Base-by-base conservation (phyloP, 257 asterid genomes). In the Lycium barbarum region DNA sequence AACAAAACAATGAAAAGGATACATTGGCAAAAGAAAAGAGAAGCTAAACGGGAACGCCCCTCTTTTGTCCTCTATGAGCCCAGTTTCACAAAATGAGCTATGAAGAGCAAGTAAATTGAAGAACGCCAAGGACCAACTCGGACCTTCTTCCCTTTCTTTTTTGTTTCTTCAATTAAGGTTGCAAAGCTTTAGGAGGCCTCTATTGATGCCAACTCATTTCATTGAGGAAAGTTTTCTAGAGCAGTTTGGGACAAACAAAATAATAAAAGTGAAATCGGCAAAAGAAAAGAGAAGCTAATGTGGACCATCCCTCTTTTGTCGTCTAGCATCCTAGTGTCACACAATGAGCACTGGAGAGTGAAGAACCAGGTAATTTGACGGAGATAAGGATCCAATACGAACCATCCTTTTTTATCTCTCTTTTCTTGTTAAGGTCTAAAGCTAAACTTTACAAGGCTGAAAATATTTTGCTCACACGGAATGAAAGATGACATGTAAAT, bases 231-330 rank as follows among this genome's bases (percentile, higher is more conserved):
- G 79, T 43, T 43, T 18, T 14, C 35, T 17, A 18, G 17, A 40
- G 35, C 55, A 71, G 43, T 35, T 18, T 18, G 55, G 54, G 57
- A 74, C 59, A 73, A n/a, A 73, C 80, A n/a, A 73, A 45, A 20
- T 22, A 51, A 11, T 26, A 74, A 22, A 47, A 13, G 62, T 49
- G 62, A 51, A n/a, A 40, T 49, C 11, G 1, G 12, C 57, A 73
- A 73, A 73, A 47, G 81, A 73, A 73, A 49, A 20, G 13, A 74
- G 20, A 74, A 74, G 81, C 45, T 49, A 49, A 74, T 49, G n/a
- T 26, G 62, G 61, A 36, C 10, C n/a, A 33, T 26, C 57, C 38
- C 80, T 73, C 40, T 74, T 49, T 6, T 7, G 12, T 45, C 80
- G 12, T 72, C 61, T 12, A 74, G 11, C 81, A 74, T 74, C 81